Evolutionary conservation across 1,139 yeast genomes (phyloP).

Genomic region (Geotrichum bryndzae): DNA sequence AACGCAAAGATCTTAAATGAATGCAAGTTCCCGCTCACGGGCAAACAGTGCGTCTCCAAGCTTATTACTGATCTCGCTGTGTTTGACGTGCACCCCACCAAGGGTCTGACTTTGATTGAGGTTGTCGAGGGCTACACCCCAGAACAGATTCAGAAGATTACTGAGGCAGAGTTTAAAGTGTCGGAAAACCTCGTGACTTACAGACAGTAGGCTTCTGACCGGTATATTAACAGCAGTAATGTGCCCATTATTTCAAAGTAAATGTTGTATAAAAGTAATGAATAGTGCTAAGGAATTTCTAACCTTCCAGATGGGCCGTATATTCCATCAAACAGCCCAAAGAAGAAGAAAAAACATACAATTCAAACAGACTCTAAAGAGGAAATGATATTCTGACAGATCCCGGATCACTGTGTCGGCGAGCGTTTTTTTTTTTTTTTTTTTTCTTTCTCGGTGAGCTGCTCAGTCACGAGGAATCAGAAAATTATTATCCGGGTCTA

Average conservation of each 20-base stretch:
- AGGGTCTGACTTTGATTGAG: constrained; percentile 42
- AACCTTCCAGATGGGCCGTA: too few species aligned
- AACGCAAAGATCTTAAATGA: constrained; percentile 42
- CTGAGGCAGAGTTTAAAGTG: constrained; percentile 41
- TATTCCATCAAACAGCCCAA: too few species aligned
- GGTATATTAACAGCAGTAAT: background rate
- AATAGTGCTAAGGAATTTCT: background rate
- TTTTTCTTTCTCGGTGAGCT: background rate
- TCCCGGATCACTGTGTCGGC: background rate
- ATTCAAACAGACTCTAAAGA: background rate
- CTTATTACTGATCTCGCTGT: constrained; percentile 48
- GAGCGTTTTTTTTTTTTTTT: background rate
- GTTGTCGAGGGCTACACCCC: constrained; percentile 38
- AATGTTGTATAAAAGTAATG: background rate
- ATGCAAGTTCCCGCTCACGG: constrained; percentile 46
- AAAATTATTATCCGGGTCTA: too few species aligned
- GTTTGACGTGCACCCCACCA: constrained; percentile 40
- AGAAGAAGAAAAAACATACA: too few species aligned
- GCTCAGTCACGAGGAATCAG: background rate
- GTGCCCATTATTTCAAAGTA: background rate
- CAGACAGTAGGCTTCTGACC: background rate
- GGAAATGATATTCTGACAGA: background rate
- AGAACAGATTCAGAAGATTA: constrained; percentile 40
- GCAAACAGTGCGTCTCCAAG: constrained; percentile 42
- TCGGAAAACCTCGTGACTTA: constrained; percentile 30